Percentiles rank a stretch among this genome's conserved stretches.
phyloP scores from a whole-genome alignment of 2,329 filamentous ascomycete species.

The Teratosphaeria zuluensis region DNA sequence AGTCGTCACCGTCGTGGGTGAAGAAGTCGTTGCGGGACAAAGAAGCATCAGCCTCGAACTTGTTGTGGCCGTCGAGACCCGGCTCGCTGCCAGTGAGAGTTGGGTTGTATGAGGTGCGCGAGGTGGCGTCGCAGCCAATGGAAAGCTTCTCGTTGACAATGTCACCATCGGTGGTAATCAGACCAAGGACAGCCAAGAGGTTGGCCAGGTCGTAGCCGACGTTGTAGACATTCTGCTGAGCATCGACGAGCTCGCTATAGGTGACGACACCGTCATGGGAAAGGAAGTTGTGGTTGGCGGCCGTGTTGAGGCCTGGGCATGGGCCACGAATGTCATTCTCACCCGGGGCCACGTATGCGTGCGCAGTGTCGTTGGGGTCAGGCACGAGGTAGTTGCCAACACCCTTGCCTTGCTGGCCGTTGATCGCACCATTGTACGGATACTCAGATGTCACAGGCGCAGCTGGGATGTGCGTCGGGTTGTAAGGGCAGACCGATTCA shows the following conservation, averaged over 20 bases:
- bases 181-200: conserved; percentile 31
- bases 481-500: conserved; percentile 29
- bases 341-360: conserved; percentile 29
- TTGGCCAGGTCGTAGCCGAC: conserved; percentile 34
- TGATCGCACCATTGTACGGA: conserved; percentile 36
- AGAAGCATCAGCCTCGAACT: conserved; percentile 33
- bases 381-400: background rate
- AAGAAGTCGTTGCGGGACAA: conserved; percentile 35
- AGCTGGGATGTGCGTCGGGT: conserved; percentile 29
- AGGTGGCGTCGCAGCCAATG: conserved; percentile 38
- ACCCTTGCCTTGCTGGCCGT: conserved; percentile 24
- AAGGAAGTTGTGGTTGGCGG: conserved; percentile 36
- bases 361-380: conserved; percentile 14
- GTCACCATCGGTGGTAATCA: conserved; percentile 33
- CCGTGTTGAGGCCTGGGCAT: conserved; percentile 35
- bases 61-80: conserved; percentile 36
- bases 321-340: conserved; percentile 32
- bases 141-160: conserved; percentile 33
- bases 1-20: conserved; percentile 17
- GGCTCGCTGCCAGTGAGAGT: conserved; percentile 29
- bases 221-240: conserved; percentile 38
- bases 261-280: conserved; percentile 34
- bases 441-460: conserved; percentile 25
- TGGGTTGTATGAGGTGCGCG: conserved; percentile 28
- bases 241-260: conserved; percentile 36